Evolutionary conservation across 495 filamentous ascomycete genomes (phyloP).

Genomic region (Aspergillus kassunensis): DNA sequence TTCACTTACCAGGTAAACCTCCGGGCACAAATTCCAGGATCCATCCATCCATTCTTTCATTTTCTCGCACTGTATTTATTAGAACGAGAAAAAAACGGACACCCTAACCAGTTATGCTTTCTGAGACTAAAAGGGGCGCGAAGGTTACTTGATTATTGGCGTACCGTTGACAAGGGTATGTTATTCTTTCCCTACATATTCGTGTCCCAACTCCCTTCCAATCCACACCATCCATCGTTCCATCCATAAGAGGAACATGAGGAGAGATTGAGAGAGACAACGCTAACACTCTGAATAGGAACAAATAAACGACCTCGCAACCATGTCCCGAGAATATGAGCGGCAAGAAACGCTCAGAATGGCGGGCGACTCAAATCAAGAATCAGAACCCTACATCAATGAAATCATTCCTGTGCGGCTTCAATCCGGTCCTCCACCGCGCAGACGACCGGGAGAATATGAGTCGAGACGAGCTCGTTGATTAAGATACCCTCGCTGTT

Average conservation of each 20-base stretch:
- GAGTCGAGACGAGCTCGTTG: constrained; percentile 30
- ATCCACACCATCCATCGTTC: too few relatives aligned
- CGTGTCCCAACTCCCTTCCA: too few relatives aligned
- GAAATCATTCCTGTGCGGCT: constrained; percentile 42
- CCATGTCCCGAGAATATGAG: constrained; percentile 51
- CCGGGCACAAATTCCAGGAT: constrained; percentile 1
- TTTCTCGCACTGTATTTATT: background rate
- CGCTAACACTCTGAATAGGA: constrained; percentile 26
- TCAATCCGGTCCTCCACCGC: constrained; percentile 19
- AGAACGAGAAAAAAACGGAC: background rate
- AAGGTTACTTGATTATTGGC: constrained; percentile 51
- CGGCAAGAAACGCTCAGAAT: constrained; percentile 48
- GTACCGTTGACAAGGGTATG: constrained; percentile 49
- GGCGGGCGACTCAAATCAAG: constrained; percentile 28
- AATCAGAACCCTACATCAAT: constrained; percentile 48
- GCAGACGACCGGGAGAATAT: constrained; percentile 27
- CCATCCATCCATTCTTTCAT: background rate
- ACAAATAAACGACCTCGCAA: constrained; percentile 52
- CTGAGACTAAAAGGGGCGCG: constrained; percentile 37
- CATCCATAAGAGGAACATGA: too few relatives aligned
- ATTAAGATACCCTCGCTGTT: background rate
- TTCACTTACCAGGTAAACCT: constrained; percentile 48
- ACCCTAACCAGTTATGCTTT: constrained; percentile 19
- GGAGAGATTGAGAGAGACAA: background rate
- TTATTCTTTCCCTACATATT: constrained; percentile 2